These are phyloP conservation scores for Kwoniella mangroviensis DNA, from an alignment of 768 basidiomycete species.

Conservation along the genomic window DNA sequence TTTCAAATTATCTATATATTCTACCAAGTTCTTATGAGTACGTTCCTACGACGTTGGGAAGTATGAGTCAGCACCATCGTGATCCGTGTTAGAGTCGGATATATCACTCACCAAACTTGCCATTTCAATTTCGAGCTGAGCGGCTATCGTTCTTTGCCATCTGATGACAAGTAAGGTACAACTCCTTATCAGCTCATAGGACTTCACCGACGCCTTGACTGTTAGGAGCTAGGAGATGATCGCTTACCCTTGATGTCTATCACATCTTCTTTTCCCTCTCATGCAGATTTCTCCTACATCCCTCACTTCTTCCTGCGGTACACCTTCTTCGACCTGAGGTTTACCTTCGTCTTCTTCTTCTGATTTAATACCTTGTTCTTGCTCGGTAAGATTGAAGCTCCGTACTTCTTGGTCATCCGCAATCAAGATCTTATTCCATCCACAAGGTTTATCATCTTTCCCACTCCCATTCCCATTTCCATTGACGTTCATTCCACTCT, in stretches of 20 bases:
- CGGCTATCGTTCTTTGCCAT: slow-evolving; percentile 43
- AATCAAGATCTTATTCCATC: slow-evolving; percentile 37
- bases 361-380: not conserved
- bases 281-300: slow-evolving; percentile 15
- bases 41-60: slow-evolving; percentile 7
- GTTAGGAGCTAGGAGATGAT: not conserved
- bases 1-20: slow-evolving; percentile 7
- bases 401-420: slow-evolving; percentile 36
- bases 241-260: slow-evolving; percentile 44
- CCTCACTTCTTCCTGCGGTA: not conserved
- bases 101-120: slow-evolving; percentile 25
- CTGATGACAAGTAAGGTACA: slow-evolving; percentile 7
- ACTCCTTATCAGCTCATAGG: slow-evolving; percentile 3
- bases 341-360: not conserved
- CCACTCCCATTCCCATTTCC: not conserved
- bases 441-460: slow-evolving; percentile 44
- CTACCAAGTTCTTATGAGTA: not conserved
- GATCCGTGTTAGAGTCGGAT: too few relatives aligned
- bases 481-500: not conserved
- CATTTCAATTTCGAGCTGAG: slow-evolving; percentile 35
- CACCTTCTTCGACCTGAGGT: slow-evolving; percentile 1
- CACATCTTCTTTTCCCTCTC: slow-evolving; percentile 34
- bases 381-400: slow-evolving; percentile 8
- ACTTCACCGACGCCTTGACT: not conserved
- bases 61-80: not conserved